phyloP scores from a whole-genome alignment of 2,329 filamentous ascomycete species.

The Amauroascus niger region DNA sequence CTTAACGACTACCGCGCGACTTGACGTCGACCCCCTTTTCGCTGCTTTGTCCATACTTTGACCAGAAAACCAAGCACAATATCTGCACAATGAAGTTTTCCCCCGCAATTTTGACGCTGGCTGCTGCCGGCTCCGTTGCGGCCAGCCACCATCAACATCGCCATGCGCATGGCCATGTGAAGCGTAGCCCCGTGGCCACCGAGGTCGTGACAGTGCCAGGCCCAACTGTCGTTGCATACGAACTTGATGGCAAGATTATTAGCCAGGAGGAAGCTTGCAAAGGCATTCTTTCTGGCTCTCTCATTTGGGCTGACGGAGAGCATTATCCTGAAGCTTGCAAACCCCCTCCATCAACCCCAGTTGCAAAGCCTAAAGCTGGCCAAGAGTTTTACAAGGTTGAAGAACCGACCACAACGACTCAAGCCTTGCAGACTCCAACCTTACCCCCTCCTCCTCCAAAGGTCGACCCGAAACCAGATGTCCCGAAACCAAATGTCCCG shows the following conservation, averaged over 20 bases:
- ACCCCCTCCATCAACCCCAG: conserved; percentile 18
- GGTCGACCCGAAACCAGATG: conserved; percentile 18
- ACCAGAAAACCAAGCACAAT: not conserved
- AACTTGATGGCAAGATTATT: conserved; percentile 56
- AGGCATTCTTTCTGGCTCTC: conserved; percentile 59
- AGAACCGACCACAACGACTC: conserved; percentile 1
- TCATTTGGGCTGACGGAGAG: conserved; percentile 55
- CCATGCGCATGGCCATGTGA: conserved; percentile 29
- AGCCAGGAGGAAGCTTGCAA: conserved; percentile 55
- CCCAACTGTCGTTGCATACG: conserved; percentile 60
- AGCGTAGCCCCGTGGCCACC: conserved; percentile 35
- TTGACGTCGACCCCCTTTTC: conserved; percentile 13
- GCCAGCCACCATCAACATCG: conserved; percentile 33
- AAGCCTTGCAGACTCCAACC: not conserved
- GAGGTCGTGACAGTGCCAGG: conserved; percentile 48
- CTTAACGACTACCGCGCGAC: conserved; percentile 10
- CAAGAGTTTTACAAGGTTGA: conserved; percentile 1
- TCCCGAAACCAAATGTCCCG: conserved; percentile 13
- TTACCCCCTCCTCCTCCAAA: conserved; percentile 7
- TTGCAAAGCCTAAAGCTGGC: conserved; percentile 27
- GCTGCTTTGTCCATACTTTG: conserved; percentile 7
- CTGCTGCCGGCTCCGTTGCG: conserved; percentile 30
- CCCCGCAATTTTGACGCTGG: conserved; percentile 32
- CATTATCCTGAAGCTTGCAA: conserved; percentile 47
- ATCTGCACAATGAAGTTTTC: conserved; percentile 34